Conservation (phyloP, 169 alveolate genomes). For the Haemoproteus tartakovskyi region DNA sequence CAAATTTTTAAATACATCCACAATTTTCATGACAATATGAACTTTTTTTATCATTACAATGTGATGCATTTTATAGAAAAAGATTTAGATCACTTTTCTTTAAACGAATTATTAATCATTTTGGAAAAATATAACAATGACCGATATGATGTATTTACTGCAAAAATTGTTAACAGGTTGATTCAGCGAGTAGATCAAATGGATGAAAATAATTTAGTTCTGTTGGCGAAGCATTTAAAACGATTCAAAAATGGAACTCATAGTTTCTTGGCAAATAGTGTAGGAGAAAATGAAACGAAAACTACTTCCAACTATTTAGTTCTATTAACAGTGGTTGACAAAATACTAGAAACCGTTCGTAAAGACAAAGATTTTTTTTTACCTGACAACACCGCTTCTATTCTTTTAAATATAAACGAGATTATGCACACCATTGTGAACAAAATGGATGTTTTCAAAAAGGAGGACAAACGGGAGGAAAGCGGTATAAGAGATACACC, state of each 20-base stretch:
- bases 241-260: not conserved
- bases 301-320: not conserved
- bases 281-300: not conserved
- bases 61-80: conserved; percentile 9
- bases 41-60: conserved; percentile 20
- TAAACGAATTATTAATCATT: conserved; percentile 15
- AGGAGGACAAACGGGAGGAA: too few relatives aligned
- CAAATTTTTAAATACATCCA: conserved; percentile 52
- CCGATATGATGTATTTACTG: conserved; percentile 1
- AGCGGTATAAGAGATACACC: too few relatives aligned
- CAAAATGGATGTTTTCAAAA: too few relatives aligned
- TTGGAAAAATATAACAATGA: conserved; percentile 24
- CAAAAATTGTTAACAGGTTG: not conserved
- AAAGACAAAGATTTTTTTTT: conserved; percentile 28
- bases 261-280: not conserved
- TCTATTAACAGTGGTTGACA: conserved; percentile 3
- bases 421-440: not conserved
- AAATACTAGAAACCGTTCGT: conserved; percentile 22
- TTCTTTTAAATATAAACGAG: conserved; percentile 21
- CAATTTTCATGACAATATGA: conserved; percentile 37
- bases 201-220: conserved; percentile 26
- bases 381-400: conserved; percentile 31
- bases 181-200: conserved; percentile 20
- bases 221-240: conserved; percentile 25
- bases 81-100: conserved; percentile 15